Evolutionary conservation across 768 basidiomycete species (phyloP).

Genomic region (Leccinum fibrillosum): DNA sequence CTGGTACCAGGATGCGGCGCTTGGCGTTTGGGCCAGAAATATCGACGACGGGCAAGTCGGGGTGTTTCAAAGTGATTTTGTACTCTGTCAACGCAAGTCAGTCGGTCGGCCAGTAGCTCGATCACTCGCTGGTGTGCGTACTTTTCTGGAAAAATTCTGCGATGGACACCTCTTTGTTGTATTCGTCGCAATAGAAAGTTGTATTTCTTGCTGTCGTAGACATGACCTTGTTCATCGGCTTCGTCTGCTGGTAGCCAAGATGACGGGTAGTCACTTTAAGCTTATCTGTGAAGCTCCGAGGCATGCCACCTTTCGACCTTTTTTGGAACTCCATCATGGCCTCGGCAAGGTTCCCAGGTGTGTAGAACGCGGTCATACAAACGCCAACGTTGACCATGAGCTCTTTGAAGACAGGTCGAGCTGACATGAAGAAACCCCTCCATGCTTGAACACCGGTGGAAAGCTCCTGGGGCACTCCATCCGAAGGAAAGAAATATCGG

Average conservation of each 20-base stretch:
- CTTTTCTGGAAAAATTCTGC: constrained; percentile 62
- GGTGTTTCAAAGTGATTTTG: constrained; percentile 45
- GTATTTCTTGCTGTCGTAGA: constrained; percentile 41
- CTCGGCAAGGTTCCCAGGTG: constrained; percentile 60
- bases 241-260: constrained; percentile 51
- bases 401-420: constrained; percentile 45
- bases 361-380: constrained; percentile 53
- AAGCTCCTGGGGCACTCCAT: constrained; percentile 18
- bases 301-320: constrained; percentile 41
- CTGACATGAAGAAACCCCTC: constrained; percentile 51
- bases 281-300: constrained; percentile 45
- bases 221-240: constrained; percentile 41
- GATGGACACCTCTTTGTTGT: constrained; percentile 51
- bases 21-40: constrained; percentile 37
- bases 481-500: constrained; percentile 46
- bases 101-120: background rate
- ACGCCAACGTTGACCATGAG: constrained; percentile 54
- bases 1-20: constrained; percentile 47
- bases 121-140: constrained; percentile 30
- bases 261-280: constrained; percentile 58
- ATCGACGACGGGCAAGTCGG: constrained; percentile 57
- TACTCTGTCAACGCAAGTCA: constrained; percentile 45
- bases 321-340: constrained; percentile 48
- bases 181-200: constrained; percentile 57
- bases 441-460: constrained; percentile 41